Percentiles rank a stretch among this genome's conserved stretches.
phyloP scores from a whole-genome alignment of 257 asterid genomes.

The Echites panduratus region DNA sequence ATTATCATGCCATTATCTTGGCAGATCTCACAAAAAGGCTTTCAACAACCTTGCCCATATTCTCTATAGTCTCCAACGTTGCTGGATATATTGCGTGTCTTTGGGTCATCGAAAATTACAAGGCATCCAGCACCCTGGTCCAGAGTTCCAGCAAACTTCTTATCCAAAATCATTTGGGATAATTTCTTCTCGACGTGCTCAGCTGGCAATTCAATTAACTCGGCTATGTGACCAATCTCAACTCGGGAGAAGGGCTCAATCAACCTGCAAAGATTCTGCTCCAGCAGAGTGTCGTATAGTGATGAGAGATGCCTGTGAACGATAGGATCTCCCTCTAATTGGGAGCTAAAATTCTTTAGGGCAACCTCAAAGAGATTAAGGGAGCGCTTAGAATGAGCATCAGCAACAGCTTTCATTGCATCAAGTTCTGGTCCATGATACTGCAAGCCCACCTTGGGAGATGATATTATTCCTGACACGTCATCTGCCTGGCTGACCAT shows the following conservation, averaged over 20 bases:
- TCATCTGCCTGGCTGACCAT: constrained; percentile 47
- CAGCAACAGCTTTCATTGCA: constrained; percentile 51
- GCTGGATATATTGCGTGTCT: constrained; percentile 39
- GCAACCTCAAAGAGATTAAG: constrained; percentile 35
- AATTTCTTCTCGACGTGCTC: constrained; percentile 45
- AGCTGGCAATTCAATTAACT: constrained; percentile 36
- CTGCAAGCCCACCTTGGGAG: constrained; percentile 40
- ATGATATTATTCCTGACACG: constrained; percentile 40
- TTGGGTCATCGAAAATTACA: constrained; percentile 39
- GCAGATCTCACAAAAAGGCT: constrained; percentile 21
- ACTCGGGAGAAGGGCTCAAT: constrained; percentile 40
- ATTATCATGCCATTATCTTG: constrained; percentile 11
- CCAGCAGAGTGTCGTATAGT: constrained; percentile 37
- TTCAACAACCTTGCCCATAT: constrained; percentile 47
- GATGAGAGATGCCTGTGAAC: constrained; percentile 44
- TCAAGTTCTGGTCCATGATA: constrained; percentile 47
- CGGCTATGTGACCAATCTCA: constrained; percentile 39
- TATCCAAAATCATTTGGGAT: constrained; percentile 44
- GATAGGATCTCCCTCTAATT: constrained; percentile 41
- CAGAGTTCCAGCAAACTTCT: constrained; percentile 44
- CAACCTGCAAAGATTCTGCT: constrained; percentile 47
- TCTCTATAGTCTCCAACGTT: constrained; percentile 35
- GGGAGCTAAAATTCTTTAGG: constrained; percentile 30
- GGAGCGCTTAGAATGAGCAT: constrained; percentile 43
- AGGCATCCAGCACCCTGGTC: constrained; percentile 52